phyloP scores from a whole-genome alignment of 1,139 yeast species.

The Torulaspora globosa region DNA sequence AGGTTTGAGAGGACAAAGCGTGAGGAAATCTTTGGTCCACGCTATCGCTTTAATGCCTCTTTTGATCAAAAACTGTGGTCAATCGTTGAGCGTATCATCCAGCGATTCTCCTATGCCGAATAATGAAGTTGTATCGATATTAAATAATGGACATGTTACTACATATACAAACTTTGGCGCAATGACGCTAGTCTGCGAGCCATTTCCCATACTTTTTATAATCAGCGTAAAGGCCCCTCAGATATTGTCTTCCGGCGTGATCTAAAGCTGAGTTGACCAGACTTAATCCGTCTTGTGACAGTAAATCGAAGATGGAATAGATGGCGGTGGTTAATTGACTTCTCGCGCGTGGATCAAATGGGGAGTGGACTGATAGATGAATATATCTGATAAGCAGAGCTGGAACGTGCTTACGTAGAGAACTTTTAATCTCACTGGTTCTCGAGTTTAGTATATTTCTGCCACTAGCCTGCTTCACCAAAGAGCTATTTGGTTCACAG shows the following conservation, averaged over 20 bases:
- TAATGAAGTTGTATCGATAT: slow-evolving; percentile 2
- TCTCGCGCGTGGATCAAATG: slow-evolving; percentile 48
- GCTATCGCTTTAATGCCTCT: slow-evolving; percentile 26
- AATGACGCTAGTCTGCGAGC: slow-evolving; percentile 44
- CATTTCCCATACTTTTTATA: slow-evolving; percentile 80
- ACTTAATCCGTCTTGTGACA: slow-evolving; percentile 64
- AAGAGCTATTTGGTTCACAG: slow-evolving; percentile 58
- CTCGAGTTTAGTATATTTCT: slow-evolving; percentile 50
- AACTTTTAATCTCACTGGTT: slow-evolving; percentile 51
- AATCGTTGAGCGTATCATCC: slow-evolving; percentile 18
- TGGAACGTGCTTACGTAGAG: slow-evolving; percentile 61
- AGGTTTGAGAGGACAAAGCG: slow-evolving; percentile 41
- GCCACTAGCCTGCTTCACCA: slow-evolving; percentile 22
- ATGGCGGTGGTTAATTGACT: slow-evolving; percentile 55
- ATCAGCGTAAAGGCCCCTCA: slow-evolving; percentile 62
- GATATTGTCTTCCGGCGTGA: slow-evolving; percentile 62
- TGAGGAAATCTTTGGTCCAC: slow-evolving; percentile 31
- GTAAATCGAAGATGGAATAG: slow-evolving; percentile 60
- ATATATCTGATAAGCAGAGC: slow-evolving; percentile 57
- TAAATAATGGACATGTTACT: neutral
- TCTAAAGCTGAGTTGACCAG: slow-evolving; percentile 70
- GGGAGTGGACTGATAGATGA: slow-evolving; percentile 47
- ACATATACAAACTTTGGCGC: neutral
- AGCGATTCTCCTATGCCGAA: slow-evolving; percentile 11
- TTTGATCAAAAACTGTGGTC: slow-evolving; percentile 29